Base-by-base conservation (phyloP, 2,329 filamentous ascomycete species). In the Aspergillus sp. region DNA sequence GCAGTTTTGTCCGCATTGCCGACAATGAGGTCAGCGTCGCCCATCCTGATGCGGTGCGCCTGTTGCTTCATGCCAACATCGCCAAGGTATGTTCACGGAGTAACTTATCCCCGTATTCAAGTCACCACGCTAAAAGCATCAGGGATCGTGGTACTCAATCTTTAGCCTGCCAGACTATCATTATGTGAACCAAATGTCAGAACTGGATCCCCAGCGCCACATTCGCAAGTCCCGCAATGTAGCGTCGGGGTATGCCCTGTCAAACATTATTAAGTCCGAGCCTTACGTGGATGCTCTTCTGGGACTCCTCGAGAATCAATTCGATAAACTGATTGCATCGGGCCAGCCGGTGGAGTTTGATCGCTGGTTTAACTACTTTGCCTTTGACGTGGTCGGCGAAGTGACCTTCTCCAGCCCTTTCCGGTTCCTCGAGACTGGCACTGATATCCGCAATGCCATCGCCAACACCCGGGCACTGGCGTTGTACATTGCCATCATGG, bases 11-110 rank as follows among this genome's bases (percentile, higher is more conserved):
- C 30, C 78, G 80, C 15, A 79, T 81, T 32, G 70, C 72, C 5
- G 70, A 74, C 25, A 76, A 81, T 54, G 79, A 82, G 71, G 73
- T 82, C 61, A 80, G 76, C 59, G 72, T 82, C 41, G 72, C 72
- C 54, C 75, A 82, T 62, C 76, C 78, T 1, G 74, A 79, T 60
- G 80, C 73, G 13, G 69, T 80, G 19, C 70, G 69, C 19, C 67
- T 72, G 48, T 67, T 81, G 12, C 70, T 80, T 1, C 63, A 74
- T 28, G 69, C 67, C 1, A 68, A 67, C 4, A 66, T 70, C 19
- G 32, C 53, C 12, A 70, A 68, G 57, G 63, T 66, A 63, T 10
- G 23, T 21, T 30, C 5, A 15, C 60, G 38, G 17, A 19, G 17
- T 15, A 38, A 6, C 23, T 39, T 70, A 23, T 70, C 5, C n/a